Percentiles rank a stretch among this genome's conserved stretches.
phyloP scores from a whole-genome alignment of 805 yeast genomes.

The Ogataea populi-albae region DNA sequence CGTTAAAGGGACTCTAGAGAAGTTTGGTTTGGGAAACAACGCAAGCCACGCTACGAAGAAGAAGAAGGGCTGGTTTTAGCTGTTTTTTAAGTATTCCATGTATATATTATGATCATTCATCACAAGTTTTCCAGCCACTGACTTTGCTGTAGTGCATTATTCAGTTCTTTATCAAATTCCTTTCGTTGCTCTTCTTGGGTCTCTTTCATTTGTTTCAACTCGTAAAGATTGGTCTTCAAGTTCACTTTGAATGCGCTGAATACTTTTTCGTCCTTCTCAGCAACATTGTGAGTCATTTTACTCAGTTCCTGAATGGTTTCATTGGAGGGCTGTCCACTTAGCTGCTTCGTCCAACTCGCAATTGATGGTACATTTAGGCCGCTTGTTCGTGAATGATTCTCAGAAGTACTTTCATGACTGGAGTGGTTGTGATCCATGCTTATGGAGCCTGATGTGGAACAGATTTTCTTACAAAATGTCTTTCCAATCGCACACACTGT shows the following conservation, averaged over 20 bases:
- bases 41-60: slow-evolving; percentile 5
- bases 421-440: too few relatives aligned
- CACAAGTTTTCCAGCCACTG: slow-evolving; percentile 20
- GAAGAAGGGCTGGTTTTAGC: slow-evolving; percentile 22
- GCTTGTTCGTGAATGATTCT: not conserved
- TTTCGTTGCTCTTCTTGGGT: slow-evolving; percentile 3
- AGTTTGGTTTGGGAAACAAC: slow-evolving; percentile 67
- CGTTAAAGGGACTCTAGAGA: slow-evolving; percentile 57
- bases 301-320: slow-evolving; percentile 6
- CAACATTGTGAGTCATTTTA: slow-evolving; percentile 6
- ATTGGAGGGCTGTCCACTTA: slow-evolving; percentile 15
- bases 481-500: too few relatives aligned
- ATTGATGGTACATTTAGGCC: slow-evolving; percentile 3
- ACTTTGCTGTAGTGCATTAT: slow-evolving; percentile 5
- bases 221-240: slow-evolving; percentile 17
- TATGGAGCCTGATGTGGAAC: too few relatives aligned
- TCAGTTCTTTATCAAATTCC: slow-evolving; percentile 5
- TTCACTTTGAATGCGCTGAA: slow-evolving; percentile 14
- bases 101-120: not conserved
- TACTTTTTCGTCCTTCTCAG: slow-evolving; percentile 19
- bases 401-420: not conserved
- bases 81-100: not conserved
- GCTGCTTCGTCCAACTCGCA: slow-evolving; percentile 13
- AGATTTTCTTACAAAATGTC: too few relatives aligned
- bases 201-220: slow-evolving; percentile 6